Evolutionary conservation across 2,329 filamentous ascomycete genomes (phyloP), one percentile per base, ranked within the genome.

Genomic region (Ceratocystis cacaofunesta): DNA sequence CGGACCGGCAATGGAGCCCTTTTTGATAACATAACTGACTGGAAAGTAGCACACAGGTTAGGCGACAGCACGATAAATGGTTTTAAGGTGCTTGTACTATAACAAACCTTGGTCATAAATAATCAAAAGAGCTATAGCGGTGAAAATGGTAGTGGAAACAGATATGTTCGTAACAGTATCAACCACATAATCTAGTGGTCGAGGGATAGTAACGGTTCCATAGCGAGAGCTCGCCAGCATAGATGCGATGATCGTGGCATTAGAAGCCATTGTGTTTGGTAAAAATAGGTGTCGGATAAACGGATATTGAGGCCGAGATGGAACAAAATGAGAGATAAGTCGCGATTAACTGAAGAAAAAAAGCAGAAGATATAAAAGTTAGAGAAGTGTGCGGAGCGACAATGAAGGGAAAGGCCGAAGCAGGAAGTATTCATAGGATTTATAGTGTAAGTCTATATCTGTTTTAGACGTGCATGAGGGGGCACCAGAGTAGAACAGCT

Each of bases 81-180:
- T 3, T 7, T 5, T 5, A 15, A 36, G 28, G 7, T 10, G 1
- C 7, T n/a, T 17, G 7, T 58, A 25, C 28, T 36, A 6, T 12
- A 48, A 48, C 89, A 75, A 80, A 96, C 92, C 79, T 79, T 97
- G 92, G 76, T 97, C 92, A 75, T 96, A 97, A 68, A 85, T 82
- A 66, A 95, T 83, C 64, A 87, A 83, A 7, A 88, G 72, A 43
- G 87, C 78, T 66, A 96, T 74, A 62, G 94, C 69, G 17, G 89
- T 89, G 69, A 92, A 74, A 43, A 88, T 28, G 36, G 62, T 52
- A 12, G 63, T 41, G 72, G 80, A 75, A 46, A 74, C 41, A 4
- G 66, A 65, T 61, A 67, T 74, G 66, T 81, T 82, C 70, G 82
- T 78, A 68, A 83, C 70, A 76, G 74, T 71, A 72, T 82, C 78